These are phyloP conservation scores for Mycena belliarum DNA, from an alignment of 768 basidiomycete genomes.

Conservation along the genomic window DNA sequence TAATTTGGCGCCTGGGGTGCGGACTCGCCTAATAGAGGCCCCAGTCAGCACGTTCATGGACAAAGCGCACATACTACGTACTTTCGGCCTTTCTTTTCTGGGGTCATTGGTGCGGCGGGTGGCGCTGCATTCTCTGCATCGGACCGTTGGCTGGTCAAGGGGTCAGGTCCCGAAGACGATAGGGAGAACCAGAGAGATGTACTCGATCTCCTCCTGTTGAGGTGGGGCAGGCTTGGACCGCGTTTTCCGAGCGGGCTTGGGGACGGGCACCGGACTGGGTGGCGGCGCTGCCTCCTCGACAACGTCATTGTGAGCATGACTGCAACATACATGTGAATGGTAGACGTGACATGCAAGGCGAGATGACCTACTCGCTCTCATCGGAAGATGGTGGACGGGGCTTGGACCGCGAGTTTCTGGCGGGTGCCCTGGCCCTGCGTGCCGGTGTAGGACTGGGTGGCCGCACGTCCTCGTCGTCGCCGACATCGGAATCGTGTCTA, in stretches of 20 bases:
- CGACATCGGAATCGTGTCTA: background rate
- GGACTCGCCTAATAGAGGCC: conserved; percentile 4
- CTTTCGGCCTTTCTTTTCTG: conserved; percentile 17
- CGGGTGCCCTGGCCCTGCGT: background rate
- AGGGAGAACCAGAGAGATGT: background rate
- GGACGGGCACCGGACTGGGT: too few relatives aligned
- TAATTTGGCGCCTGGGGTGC: conserved; percentile 11
- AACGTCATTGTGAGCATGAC: background rate
- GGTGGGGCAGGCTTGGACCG: conserved; percentile 1
- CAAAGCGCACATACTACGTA: background rate
- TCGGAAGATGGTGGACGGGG: background rate
- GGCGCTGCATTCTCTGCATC: conserved; percentile 5
- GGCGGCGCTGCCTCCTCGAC: background rate
- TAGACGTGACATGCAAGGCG: too few relatives aligned
- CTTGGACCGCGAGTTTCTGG: background rate
- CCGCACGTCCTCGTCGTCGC: background rate
- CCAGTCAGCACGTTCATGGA: background rate
- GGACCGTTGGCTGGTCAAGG: background rate
- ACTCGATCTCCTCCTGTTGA: conserved; percentile 2
- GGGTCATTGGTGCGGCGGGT: conserved; percentile 4
- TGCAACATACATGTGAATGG: background rate
- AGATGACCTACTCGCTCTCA: background rate
- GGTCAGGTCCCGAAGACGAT: background rate
- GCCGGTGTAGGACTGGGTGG: background rate
- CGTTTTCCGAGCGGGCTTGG: background rate